Conservation (phyloP, 139 green algal species). For the Volvox reticuliferus region DNA sequence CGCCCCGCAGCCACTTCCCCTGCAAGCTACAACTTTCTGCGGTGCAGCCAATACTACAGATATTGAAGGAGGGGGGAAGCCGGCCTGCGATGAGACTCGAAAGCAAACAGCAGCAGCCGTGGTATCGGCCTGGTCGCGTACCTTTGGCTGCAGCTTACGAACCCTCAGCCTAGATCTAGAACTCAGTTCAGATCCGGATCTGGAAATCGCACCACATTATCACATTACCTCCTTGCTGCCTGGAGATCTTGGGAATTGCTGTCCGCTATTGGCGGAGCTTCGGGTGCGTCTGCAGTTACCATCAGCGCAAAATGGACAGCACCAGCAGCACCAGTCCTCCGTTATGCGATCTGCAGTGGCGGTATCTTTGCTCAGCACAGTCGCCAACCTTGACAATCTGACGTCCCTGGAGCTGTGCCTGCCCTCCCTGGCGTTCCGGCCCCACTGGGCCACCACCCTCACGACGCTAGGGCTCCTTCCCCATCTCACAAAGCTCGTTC, state of each 20-base stretch:
- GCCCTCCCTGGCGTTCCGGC: neutral
- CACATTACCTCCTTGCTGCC: neutral
- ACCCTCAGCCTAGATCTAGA: too few species aligned
- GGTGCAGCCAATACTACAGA: too few species aligned
- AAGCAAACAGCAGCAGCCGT: too few species aligned
- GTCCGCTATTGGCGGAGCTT: neutral
- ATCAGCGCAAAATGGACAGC: too few species aligned
- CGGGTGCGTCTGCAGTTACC: neutral
- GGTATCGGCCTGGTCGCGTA: too few species aligned
- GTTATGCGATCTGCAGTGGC: too few species aligned
- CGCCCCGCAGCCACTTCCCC: neutral
- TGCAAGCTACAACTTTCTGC: neutral
- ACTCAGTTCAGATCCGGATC: too few species aligned
- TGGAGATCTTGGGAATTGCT: neutral
- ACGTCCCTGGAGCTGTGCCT: neutral
- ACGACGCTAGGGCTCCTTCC: neutral
- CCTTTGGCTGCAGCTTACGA: too few species aligned
- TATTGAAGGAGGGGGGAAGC: too few species aligned
- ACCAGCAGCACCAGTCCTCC: neutral
- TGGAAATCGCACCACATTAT: too few species aligned
- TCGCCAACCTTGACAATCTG: neutral
- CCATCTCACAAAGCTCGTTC: neutral
- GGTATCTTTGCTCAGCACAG: neutral
- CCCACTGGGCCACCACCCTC: neutral
- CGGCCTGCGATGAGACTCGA: too few species aligned